A percentile compares a stretch with the other conserved stretches of the same genome.
These are phyloP conservation scores for Primulina huaijiensis DNA, from an alignment of 257 asterid genomes.

Conservation along the genomic window DNA sequence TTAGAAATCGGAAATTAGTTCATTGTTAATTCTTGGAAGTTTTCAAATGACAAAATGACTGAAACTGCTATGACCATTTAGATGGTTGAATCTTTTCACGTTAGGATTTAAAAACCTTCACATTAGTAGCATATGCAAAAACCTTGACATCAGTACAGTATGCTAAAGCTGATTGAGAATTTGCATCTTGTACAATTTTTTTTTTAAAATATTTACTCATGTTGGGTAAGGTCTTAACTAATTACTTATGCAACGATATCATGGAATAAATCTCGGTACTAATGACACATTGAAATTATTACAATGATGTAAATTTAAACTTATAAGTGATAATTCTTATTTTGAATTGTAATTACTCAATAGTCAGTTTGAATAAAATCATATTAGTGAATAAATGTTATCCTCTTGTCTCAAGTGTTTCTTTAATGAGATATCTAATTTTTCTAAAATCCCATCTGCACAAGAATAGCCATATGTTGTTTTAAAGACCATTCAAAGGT, in stretches of 20 bases:
- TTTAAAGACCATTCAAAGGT: no score
- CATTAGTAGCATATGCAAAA: background rate
- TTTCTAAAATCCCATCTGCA: background rate
- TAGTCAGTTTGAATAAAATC: no score
- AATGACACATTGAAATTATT: no score
- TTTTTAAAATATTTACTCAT: background rate
- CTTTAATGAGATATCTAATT: no score
- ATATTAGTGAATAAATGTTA: no score
- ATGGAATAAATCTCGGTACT: no score
- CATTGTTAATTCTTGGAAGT: background rate
- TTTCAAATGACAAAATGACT: background rate
- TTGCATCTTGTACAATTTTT: background rate
- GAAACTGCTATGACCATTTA: background rate
- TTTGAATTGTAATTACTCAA: no score
- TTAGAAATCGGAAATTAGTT: no score
- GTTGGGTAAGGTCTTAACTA: background rate
- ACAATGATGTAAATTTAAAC: no score
- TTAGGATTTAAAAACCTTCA: background rate
- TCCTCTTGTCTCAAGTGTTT: no score
- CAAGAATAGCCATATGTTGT: background rate
- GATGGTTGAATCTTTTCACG: conserved; percentile 4
- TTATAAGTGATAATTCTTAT: no score
- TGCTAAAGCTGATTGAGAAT: background rate
- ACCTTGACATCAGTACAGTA: background rate
- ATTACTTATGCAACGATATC: background rate